Base-by-base conservation (phyloP, 495 filamentous ascomycete genomes). In the Hyphodiscus hymeniophilus region DNA sequence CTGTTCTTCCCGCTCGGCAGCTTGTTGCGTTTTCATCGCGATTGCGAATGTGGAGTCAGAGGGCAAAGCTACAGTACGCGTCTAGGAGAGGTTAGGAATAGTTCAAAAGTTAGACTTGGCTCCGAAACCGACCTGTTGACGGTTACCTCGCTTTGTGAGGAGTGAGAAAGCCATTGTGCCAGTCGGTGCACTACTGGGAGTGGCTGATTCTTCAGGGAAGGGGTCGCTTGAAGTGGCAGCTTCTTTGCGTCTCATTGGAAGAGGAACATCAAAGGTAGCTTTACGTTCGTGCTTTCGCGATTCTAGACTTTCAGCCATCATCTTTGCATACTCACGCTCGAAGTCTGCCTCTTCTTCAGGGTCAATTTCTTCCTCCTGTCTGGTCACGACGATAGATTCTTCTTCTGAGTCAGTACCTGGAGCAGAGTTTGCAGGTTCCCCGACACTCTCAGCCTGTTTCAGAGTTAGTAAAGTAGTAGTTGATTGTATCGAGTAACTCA, bases 291-390 rank as follows among this genome's bases (percentile, higher is more conserved):
- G 92, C 56, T 91, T 92, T 44, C 94, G 76, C 7, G 89, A 87
- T 31, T 97, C 94, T 62, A 94, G 67, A 69, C 90, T 95, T 59
- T 99, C 92, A 51, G 89, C 75, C 94, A 97, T 96, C 81, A 99
- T 86, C 65, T 96, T 97, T 15, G 94, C 90, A 63, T 94, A 89
- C 67, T 97, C 92, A 57, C 92, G 87, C 57, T 97, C 94, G 58
- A 99, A 99, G 31, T 99, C 94, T 5, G 91, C 92, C 52, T 97
- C 92, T 35, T 80, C 85, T 66, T 95, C 89, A 0, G 92, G 94
- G 51, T 99, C 90, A 34, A 90, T 76, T 59, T 94, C 82, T 63
- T 95, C 87, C 58, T 94, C 84, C 58, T 89, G 80, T 34, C 87
- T 78, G 11, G 88, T 91, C 33, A 99, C 90, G 30, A 95, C 73